Percentiles rank a stretch among this genome's conserved stretches.
Conservation (phyloP, 2,329 filamentous ascomycete genomes). For the Colletotrichum sp. region DNA sequence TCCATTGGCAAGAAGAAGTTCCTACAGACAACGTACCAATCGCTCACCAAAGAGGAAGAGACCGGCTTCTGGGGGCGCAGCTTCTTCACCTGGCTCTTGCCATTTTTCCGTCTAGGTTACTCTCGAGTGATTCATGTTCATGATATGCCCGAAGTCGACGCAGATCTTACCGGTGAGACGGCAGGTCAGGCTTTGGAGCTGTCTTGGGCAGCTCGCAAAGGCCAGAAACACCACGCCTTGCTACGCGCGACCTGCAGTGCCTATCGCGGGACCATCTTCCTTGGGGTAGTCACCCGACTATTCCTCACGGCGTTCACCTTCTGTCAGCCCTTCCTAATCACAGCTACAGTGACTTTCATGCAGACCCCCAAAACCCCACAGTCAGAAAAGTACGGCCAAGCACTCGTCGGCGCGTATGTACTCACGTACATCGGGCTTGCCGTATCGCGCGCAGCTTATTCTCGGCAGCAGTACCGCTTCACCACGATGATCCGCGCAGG, state of each 20-base stretch:
- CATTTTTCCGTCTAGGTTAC: slow-evolving; percentile 24
- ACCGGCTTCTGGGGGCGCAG: slow-evolving; percentile 26
- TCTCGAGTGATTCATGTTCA: slow-evolving; percentile 21
- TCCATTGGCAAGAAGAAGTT: slow-evolving; percentile 23
- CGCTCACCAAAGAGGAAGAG: slow-evolving; percentile 20
- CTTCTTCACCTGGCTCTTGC: slow-evolving; percentile 25
- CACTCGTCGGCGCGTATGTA: slow-evolving; percentile 33
- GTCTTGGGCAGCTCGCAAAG: neutral
- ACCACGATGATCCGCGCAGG: slow-evolving; percentile 31
- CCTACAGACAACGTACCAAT: neutral
- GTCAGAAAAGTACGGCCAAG: slow-evolving; percentile 25
- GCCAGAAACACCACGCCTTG: neutral
- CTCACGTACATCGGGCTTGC: slow-evolving; percentile 37
- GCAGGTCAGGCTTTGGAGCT: neutral
- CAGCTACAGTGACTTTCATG: slow-evolving; percentile 21
- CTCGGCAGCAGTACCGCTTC: slow-evolving; percentile 31
- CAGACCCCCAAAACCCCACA: slow-evolving; percentile 16
- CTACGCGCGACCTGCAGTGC: neutral
- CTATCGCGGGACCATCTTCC: neutral
- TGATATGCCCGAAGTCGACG: slow-evolving; percentile 27
- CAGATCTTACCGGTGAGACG: neutral
- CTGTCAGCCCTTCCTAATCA: slow-evolving; percentile 29
- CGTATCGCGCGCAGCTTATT: slow-evolving; percentile 33
- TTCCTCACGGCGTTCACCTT: slow-evolving; percentile 27
- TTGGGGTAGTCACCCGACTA: neutral